These are phyloP conservation scores for Acaromyces ingoldii DNA, from an alignment of 1,284 basidiomycete genomes.

Conservation along the genomic window DNA sequence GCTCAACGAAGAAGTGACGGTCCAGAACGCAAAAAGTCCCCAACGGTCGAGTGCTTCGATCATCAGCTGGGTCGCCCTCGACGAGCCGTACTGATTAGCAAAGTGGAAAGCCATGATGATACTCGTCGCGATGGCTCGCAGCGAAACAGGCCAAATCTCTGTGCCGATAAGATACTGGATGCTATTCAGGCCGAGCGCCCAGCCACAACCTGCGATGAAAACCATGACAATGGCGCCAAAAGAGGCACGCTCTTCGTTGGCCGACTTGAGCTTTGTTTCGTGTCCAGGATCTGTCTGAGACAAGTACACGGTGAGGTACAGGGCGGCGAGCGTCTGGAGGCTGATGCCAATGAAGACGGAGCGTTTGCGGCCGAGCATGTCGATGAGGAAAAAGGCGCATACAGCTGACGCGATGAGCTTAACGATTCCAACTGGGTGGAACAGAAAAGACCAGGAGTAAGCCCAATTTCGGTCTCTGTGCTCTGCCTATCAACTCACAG, in stretches of 20 bases:
- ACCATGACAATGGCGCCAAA: too few species aligned
- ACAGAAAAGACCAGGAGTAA: too few species aligned
- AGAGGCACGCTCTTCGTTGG: too few species aligned
- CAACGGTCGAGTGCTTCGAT: slow-evolving; percentile 6
- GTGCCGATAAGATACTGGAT: slow-evolving; percentile 27
- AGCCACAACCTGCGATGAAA: slow-evolving; percentile 24
- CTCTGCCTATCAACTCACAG: too few species aligned
- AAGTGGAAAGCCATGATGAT: slow-evolving; percentile 15
- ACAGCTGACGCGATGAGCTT: slow-evolving; percentile 27
- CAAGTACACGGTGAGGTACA: slow-evolving; percentile 26
- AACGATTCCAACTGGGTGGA: slow-evolving; percentile 29
- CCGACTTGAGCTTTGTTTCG: too few species aligned
- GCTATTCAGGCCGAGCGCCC: slow-evolving; percentile 30
- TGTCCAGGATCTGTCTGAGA: too few species aligned
- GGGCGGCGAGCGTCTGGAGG: slow-evolving; percentile 21
- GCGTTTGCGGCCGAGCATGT: slow-evolving; percentile 23
- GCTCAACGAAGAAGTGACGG: slow-evolving; percentile 11
- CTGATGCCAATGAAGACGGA: slow-evolving; percentile 21
- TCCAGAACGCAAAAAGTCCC: slow-evolving; percentile 23
- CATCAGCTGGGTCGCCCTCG: slow-evolving; percentile 22
- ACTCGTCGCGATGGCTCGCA: neutral
- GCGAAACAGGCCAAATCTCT: slow-evolving; percentile 22
- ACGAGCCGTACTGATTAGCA: slow-evolving; percentile 24
- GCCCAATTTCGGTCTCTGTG: too few species aligned
- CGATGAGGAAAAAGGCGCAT: slow-evolving; percentile 28